Conservation (phyloP, 768 basidiomycete species). For the Mrakia frigida region DNA sequence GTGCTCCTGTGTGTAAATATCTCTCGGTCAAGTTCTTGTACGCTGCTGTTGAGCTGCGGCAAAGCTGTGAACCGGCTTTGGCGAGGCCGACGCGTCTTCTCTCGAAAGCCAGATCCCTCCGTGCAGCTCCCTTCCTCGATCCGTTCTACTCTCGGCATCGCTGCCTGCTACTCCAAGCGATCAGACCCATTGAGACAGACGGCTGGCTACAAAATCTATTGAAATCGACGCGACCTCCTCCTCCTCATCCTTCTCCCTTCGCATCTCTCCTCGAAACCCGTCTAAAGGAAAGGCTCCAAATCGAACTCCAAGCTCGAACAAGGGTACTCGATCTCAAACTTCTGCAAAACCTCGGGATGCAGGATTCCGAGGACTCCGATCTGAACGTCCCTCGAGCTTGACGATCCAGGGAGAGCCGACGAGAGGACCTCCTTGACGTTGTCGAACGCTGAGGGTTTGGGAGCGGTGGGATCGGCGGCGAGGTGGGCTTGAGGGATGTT, state of each 20-base stretch:
- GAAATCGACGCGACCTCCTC: not conserved
- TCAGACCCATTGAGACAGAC: no score
- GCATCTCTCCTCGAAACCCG: not conserved
- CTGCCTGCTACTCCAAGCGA: no score
- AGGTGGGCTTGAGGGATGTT: constrained; percentile 28
- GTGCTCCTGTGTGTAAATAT: no score
- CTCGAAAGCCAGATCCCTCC: no score
- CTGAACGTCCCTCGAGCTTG: constrained; percentile 53
- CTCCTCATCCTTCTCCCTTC: not conserved
- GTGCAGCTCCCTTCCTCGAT: no score
- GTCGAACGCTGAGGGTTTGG: constrained; percentile 37
- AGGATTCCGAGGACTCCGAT: constrained; percentile 90
- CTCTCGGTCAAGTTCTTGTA: no score
- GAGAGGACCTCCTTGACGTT: constrained; percentile 50
- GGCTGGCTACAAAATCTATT: no score
- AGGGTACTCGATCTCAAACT: constrained; percentile 90
- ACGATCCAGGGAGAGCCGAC: constrained; percentile 45
- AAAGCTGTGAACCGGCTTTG: no score
- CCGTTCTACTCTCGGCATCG: no score
- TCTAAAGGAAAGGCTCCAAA: constrained; percentile 76
- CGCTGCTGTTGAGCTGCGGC: no score
- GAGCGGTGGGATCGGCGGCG: constrained; percentile 23
- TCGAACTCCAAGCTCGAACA: constrained; percentile 93
- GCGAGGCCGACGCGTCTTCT: no score
- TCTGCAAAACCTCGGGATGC: constrained; percentile 83